A percentile compares a stretch with the other conserved stretches of the same genome.
Evolutionary conservation across 2,329 filamentous ascomycete genomes (phyloP).

Genomic region (Ploettnerulaceae sp.): DNA sequence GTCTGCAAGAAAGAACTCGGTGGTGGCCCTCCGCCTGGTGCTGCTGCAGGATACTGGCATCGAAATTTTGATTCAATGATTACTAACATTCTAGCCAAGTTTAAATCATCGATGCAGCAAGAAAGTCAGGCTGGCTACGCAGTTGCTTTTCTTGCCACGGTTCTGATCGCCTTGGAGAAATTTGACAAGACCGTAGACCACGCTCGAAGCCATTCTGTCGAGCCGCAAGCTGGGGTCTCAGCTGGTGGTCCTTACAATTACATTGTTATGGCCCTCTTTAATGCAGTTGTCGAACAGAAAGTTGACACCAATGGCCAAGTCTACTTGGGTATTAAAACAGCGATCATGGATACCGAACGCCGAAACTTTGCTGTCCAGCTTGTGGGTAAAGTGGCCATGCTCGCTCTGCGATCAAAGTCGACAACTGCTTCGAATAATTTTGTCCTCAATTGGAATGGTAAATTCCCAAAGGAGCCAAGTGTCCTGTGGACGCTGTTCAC

Average conservation of each 20-base stretch:
- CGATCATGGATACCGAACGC: neutral
- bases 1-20: constrained; percentile 15
- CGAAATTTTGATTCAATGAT: constrained; percentile 25
- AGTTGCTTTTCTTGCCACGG: constrained; percentile 23
- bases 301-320: neutral
- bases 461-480: constrained; percentile 3
- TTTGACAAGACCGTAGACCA: constrained; percentile 25
- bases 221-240: neutral
- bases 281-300: constrained; percentile 13
- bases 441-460: constrained; percentile 8
- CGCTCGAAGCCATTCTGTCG: neutral
- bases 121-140: constrained; percentile 22
- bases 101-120: constrained; percentile 5
- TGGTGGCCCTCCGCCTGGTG: neutral
- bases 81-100: constrained; percentile 16
- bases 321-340: constrained; percentile 4
- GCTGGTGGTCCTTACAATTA: constrained; percentile 18
- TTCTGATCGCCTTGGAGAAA: constrained; percentile 20
- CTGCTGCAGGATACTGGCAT: constrained; percentile 16
- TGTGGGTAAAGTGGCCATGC: constrained; percentile 23
- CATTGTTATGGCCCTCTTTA: constrained; percentile 19
- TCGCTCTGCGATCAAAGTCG: constrained; percentile 19
- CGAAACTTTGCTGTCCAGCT: constrained; percentile 17
- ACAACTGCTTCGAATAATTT: constrained; percentile 21
- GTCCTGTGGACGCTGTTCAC: constrained; percentile 22